Base-by-base conservation (phyloP, 371 early-diverging fungal species). In the Mortierella sp. region DNA sequence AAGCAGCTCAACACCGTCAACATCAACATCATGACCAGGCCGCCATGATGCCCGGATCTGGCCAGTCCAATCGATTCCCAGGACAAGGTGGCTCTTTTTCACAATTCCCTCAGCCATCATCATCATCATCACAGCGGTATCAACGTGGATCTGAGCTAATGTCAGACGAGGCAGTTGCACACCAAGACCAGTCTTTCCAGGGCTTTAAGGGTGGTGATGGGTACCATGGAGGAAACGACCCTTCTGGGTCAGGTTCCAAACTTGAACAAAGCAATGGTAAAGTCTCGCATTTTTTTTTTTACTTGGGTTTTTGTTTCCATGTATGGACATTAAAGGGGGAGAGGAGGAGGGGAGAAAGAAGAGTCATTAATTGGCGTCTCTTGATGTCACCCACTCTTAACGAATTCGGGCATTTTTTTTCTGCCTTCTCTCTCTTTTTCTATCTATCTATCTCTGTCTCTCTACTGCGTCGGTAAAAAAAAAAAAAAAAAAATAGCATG, bases 161-260 rank as follows among this genome's bases (percentile, higher is more conserved):
- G 62, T 50, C 72, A 43, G 77, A 77, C 23, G 57, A 68, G 11
- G 66, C 52, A 5, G 77, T 72, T 11, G 57, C 55, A n/a, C 65
- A 71, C 23, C 70, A 70, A 37, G 25, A 7, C 1, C 58, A 62
- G 4, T 44, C 52, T 14, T 57, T 70, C n/a, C 66, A 65, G 44
- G 75, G 52, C 23, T 68, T 74, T 57, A 60, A 62, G 44, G 56
- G 59, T 18, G 71, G 64, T 0, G 77, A 77, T 50, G 77, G 72
- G 15, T 72, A 76, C 46, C 77, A 76, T 62, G 77, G 69, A 16
- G 77, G 77, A 7, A 30, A 53, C 16, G 68, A 76, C 30, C 77
- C 77, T 6, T 62, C 14, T 25, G 47, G 57, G 28, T 7, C 37
- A 25, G 50, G 56, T 16, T 43, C 47, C 7, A 6, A 29, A 50